phyloP scores from a whole-genome alignment of 208 protist species.

The Porcisia hertigi region DNA sequence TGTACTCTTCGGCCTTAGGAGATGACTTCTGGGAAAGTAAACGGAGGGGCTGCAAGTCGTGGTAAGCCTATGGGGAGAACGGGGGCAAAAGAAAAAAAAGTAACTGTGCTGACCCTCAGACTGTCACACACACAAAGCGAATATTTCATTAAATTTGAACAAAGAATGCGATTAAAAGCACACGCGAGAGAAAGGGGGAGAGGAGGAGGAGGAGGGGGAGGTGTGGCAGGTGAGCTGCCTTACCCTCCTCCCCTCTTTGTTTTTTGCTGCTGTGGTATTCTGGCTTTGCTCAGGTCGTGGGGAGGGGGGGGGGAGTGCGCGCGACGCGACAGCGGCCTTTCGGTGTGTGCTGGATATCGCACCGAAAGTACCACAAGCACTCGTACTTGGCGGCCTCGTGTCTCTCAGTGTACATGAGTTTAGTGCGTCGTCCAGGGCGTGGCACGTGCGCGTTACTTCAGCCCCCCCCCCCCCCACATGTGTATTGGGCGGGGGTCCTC shows the following conservation, averaged over 20 bases:
- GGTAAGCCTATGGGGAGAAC: not conserved
- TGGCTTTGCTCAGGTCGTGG: not conserved
- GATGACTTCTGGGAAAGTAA: not conserved
- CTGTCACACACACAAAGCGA: not conserved
- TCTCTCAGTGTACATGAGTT: not conserved
- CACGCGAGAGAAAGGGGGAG: not conserved
- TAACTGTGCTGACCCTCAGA: not conserved
- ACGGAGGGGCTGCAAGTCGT: not conserved
- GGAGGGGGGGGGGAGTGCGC: not conserved
- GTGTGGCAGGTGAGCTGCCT: not conserved
- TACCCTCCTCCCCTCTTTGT: too few relatives aligned
- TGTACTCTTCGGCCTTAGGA: not conserved
- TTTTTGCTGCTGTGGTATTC: not conserved
- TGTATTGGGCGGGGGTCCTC: too few relatives aligned
- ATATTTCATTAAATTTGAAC: not conserved
- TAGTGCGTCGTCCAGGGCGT: not conserved
- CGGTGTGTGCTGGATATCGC: not conserved
- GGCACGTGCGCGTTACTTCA: too few relatives aligned
- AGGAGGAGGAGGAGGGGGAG: too few relatives aligned
- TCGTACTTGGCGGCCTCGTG: not conserved
- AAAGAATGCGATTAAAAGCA: not conserved
- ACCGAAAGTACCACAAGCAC: not conserved
- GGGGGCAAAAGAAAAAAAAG: too few relatives aligned
- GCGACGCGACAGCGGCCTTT: not conserved
- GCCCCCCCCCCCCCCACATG: too few relatives aligned